Evolutionary conservation across 129 eudicot genomes (phyloP).

Genomic region (Helianthus annuus): DNA sequence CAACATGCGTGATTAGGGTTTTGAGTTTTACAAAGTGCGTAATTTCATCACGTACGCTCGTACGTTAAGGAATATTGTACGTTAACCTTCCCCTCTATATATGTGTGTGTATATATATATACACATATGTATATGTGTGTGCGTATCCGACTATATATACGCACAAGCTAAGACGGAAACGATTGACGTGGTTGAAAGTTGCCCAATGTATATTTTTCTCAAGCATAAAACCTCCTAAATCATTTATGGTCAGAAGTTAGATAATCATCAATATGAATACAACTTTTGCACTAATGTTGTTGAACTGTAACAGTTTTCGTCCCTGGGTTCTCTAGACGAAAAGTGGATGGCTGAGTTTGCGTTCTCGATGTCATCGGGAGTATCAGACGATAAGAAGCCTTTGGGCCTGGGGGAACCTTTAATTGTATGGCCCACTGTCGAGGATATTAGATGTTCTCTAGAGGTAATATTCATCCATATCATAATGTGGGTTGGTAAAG

Average conservation of each 20-base stretch:
- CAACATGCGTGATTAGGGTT: too few relatives aligned
- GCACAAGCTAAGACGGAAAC: neutral
- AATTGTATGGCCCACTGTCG: slow-evolving; percentile 93
- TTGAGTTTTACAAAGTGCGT: too few relatives aligned
- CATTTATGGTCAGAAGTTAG: neutral
- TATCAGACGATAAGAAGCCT: slow-evolving; percentile 75
- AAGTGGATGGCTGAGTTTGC: slow-evolving; percentile 97
- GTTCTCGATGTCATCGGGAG: slow-evolving; percentile 85
- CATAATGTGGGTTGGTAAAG: neutral
- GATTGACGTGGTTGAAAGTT: neutral
- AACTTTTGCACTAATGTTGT: slow-evolving; percentile 18
- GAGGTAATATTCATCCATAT: slow-evolving; percentile 56
- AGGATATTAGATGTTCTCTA: slow-evolving; percentile 92
- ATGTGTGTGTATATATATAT: too few relatives aligned
- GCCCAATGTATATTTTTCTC: neutral
- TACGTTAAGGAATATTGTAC: too few relatives aligned
- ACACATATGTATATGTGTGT: too few relatives aligned
- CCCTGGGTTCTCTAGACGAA: slow-evolving; percentile 96
- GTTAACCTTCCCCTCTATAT: too few relatives aligned
- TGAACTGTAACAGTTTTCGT: slow-evolving; percentile 65
- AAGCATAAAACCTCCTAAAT: neutral
- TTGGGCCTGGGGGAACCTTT: slow-evolving; percentile 84
- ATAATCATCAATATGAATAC: neutral
- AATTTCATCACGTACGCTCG: too few relatives aligned
- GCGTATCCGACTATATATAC: too few relatives aligned